Percentiles rank a stretch among this genome's conserved stretches.
These are phyloP conservation scores for Alternaria viburni DNA, from an alignment of 2,329 filamentous ascomycete genomes.

Conservation along the genomic window DNA sequence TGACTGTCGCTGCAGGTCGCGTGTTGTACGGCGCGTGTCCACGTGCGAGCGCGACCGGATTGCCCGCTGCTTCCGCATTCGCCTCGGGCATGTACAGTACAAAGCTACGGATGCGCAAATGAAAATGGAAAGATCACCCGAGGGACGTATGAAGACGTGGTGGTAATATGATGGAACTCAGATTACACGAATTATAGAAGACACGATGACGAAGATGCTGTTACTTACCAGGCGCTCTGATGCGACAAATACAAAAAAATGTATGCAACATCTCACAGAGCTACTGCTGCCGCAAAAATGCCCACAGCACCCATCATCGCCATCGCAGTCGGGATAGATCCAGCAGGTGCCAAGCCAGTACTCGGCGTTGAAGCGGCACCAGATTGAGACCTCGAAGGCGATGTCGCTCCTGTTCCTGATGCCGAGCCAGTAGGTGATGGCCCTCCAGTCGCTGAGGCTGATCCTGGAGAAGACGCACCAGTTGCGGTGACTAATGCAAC, in stretches of 20 bases:
- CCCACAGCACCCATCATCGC: constrained; percentile 32
- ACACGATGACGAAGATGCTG: not conserved
- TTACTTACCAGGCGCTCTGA: not conserved
- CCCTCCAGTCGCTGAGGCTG: constrained; percentile 5
- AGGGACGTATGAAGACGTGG: not conserved
- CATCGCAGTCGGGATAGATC: constrained; percentile 25
- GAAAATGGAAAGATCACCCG: not conserved
- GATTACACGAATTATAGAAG: not conserved
- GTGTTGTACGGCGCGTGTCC: not conserved
- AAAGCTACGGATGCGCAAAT: not conserved
- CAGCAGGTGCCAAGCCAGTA: constrained; percentile 25
- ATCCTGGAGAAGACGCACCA: constrained; percentile 5
- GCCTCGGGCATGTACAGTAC: not conserved
- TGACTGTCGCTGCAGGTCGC: not conserved
- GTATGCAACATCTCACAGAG: constrained; percentile 17
- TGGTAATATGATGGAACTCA: not conserved
- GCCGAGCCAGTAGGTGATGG: not conserved
- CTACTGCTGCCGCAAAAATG: constrained; percentile 30
- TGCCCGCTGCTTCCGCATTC: not conserved
- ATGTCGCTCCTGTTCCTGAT: constrained; percentile 8
- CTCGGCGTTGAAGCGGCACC: constrained; percentile 12
- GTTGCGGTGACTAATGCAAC: constrained; percentile 21
- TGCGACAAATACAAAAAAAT: not conserved
- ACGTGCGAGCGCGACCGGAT: not conserved
- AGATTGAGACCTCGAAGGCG: constrained; percentile 15